Percentiles rank a stretch among this genome's conserved stretches.
Evolutionary conservation across 148 eudicot genomes (phyloP).

Genomic region (Silene conica): DNA sequence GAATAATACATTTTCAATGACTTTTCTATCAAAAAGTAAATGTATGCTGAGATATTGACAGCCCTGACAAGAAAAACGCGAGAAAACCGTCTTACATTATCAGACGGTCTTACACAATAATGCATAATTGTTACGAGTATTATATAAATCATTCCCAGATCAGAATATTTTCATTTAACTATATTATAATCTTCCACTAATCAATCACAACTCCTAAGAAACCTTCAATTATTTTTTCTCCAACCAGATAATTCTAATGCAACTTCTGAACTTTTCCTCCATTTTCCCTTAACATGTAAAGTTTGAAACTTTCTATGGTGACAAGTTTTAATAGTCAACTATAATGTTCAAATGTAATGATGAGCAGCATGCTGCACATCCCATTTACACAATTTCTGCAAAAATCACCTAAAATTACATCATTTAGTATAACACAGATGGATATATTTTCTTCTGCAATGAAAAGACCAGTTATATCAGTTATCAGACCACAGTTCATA

Average conservation of each 20-base stretch:
- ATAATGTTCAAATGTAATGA: slow-evolving; percentile 26
- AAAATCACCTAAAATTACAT: slow-evolving; percentile 26
- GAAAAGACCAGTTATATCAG: slow-evolving; percentile 36
- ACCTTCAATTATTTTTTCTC: no score
- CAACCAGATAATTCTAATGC: no score
- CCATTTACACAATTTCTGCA: slow-evolving; percentile 29
- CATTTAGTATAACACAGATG: background rate
- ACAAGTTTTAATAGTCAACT: no score
- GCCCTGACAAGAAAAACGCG: no score
- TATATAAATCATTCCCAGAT: background rate
- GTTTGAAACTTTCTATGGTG: background rate
- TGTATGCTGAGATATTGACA: no score
- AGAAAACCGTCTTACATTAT: no score
- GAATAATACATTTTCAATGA: no score
- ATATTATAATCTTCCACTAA: background rate
- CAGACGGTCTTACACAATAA: no score
- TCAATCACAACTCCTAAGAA: background rate
- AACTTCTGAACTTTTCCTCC: no score
- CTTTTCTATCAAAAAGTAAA: no score
- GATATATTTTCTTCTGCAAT: slow-evolving; percentile 27
- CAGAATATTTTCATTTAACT: background rate
- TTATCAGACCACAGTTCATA: slow-evolving; percentile 40
- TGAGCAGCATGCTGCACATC: slow-evolving; percentile 19
- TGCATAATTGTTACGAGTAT: no score
- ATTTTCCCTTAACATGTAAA: no score